These are phyloP conservation scores for Ascochyta viciae-villosae DNA, from an alignment of 2,329 filamentous ascomycete genomes.

Conservation along the genomic window DNA sequence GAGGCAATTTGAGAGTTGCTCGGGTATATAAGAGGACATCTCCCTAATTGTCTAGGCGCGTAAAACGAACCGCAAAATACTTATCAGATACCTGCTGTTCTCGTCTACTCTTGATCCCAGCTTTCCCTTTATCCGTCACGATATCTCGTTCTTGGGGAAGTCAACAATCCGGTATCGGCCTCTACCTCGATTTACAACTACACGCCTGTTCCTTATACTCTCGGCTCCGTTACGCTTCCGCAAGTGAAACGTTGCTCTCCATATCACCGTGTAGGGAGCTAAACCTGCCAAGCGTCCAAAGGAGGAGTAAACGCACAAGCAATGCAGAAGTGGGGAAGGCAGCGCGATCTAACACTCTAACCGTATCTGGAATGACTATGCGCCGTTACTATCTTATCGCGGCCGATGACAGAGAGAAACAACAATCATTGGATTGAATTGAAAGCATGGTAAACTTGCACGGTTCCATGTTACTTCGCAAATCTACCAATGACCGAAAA, in stretches of 20 bases:
- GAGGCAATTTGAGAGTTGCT: neutral
- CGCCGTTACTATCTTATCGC: neutral
- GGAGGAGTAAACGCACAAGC: neutral
- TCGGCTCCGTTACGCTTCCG: neutral
- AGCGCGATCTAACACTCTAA: neutral
- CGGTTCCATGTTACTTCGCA: neutral
- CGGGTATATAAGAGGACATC: neutral
- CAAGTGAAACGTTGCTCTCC: neutral
- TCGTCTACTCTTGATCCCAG: no score
- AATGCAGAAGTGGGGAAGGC: conserved; percentile 10
- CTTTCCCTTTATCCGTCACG: neutral
- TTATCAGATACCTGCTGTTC: no score
- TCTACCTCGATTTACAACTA: neutral
- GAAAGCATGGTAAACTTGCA: conserved; percentile 10
- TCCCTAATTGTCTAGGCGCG: no score
- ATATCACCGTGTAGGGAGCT: neutral
- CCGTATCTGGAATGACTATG: conserved; percentile 4
- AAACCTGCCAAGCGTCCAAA: neutral
- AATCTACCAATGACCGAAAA: conserved; percentile 10
- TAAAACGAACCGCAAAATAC: neutral
- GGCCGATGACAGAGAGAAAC: conserved; percentile 3
- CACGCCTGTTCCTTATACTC: neutral
- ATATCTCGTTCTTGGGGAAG: neutral
- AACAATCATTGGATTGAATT: conserved; percentile 13
- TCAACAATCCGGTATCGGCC: neutral